Percentiles rank a stretch among this genome's conserved stretches.
Conservation (phyloP, 345 rosid genomes). For the Pistacia integerrima region DNA sequence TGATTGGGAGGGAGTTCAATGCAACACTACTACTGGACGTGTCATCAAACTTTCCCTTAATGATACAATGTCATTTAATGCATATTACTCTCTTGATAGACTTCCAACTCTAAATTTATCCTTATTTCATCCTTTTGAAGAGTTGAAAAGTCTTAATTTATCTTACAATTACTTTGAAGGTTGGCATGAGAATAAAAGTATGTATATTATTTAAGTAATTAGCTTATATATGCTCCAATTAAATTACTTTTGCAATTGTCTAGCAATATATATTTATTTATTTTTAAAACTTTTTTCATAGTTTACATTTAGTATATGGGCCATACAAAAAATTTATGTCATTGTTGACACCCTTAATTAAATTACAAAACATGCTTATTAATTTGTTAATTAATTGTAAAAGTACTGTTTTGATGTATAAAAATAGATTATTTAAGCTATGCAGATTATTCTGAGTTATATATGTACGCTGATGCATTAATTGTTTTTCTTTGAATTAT, state of each 20-base stretch:
- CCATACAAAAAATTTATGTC: too few species aligned
- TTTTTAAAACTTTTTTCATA: too few species aligned
- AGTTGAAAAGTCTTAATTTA: background rate
- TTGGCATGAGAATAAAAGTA: background rate
- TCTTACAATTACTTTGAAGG: background rate
- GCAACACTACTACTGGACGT: conserved; percentile 1
- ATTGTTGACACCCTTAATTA: too few species aligned
- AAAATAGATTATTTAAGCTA: too few species aligned
- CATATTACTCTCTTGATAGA: background rate
- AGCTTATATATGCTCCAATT: background rate
- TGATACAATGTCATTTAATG: background rate
- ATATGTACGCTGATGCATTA: background rate
- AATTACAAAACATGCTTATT: too few species aligned
- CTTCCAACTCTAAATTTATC: conserved; percentile 13
- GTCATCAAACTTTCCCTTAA: background rate
- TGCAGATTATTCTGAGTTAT: too few species aligned
- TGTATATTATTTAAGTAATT: background rate
- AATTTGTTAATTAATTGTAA: too few species aligned
- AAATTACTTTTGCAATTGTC: too few species aligned
- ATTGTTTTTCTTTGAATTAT: background rate
- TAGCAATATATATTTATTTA: too few species aligned
- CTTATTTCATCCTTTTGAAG: conserved; percentile 14
- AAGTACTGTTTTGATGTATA: too few species aligned
- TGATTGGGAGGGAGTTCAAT: conserved; percentile 13
- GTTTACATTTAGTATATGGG: too few species aligned